These are phyloP conservation scores for Boletus pseudopeckii DNA, from an alignment of 768 basidiomycete species.

Conservation along the genomic window DNA sequence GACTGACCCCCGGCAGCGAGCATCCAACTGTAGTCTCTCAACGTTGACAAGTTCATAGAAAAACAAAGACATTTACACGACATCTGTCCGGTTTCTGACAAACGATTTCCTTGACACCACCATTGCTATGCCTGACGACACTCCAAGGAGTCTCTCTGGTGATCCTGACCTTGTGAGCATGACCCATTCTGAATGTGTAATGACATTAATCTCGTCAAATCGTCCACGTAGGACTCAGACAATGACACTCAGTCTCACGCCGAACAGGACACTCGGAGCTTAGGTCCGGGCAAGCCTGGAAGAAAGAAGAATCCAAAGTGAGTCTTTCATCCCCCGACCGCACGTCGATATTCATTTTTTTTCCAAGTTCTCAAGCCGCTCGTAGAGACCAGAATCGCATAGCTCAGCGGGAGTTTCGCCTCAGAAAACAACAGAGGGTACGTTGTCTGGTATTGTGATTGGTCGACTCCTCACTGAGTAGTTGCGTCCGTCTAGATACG, in stretches of 20 bases:
- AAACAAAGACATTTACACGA: neutral
- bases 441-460: slow-evolving; percentile 13
- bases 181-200: slow-evolving; percentile 11
- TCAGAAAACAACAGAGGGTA: slow-evolving; percentile 87
- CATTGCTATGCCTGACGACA: slow-evolving; percentile 46
- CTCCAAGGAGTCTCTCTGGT: slow-evolving; percentile 59
- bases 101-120: slow-evolving; percentile 29
- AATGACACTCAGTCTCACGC: slow-evolving; percentile 56
- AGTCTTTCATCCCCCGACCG: slow-evolving; percentile 19
- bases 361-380: slow-evolving; percentile 76
- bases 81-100: slow-evolving; percentile 10
- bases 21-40: slow-evolving; percentile 4
- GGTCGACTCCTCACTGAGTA: neutral
- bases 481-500: slow-evolving; percentile 60
- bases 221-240: slow-evolving; percentile 57
- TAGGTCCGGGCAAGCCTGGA: slow-evolving; percentile 45
- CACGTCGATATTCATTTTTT: slow-evolving; percentile 13
- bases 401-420: slow-evolving; percentile 88
- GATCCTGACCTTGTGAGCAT: slow-evolving; percentile 49
- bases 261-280: slow-evolving; percentile 20
- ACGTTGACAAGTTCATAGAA: neutral
- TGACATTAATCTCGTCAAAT: slow-evolving; percentile 9
- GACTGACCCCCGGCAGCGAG: slow-evolving; percentile 4
- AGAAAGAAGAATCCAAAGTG: slow-evolving; percentile 91
- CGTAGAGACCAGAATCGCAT: slow-evolving; percentile 88